Evolutionary conservation across 1,139 yeast genomes (phyloP), one percentile per base, ranked within the genome.

Genomic region (Sugiyamaella neomexicana): DNA sequence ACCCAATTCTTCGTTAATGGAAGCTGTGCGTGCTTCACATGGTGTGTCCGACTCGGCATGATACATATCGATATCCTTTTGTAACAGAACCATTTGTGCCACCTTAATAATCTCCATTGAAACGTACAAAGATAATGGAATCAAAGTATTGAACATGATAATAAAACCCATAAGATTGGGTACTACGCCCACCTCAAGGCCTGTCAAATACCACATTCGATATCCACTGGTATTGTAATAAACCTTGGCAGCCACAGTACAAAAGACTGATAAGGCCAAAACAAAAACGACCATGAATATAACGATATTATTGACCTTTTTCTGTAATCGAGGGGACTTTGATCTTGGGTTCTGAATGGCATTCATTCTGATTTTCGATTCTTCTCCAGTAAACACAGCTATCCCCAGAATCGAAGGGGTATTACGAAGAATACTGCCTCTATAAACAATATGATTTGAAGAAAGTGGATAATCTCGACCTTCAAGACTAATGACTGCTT

Each of bases 21-120:
- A 89, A 0, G 98, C 96, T 0, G 99, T 91, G 65, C 91, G 85
- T 0, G 97, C 96, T 65, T 88, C 96, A 45, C 96, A 95, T 0
- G 97, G 97, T 0, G 97, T 93, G 65, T 93, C 82, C 3, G 90
- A 79, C 42, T 82, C 86, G 16, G 75, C 79, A 68, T 93, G 90
- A 66, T 93, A 95, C 97, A 95, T 89, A 69, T 95, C 99, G 51
- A 93, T 80, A 71, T 95, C 99, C 79, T 82, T 83, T 67, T 89
- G 96, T 64, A 95, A 74, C 58, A 91, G 75, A 44, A 85, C 71
- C 69, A 90, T 79, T 68, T 95, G 99, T 73, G 86, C 81, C 2
- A 88, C 86, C 68, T 93, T 93, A 65, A 93, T 90, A 58, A 93
- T 86, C 67, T 95, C 99, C 91, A 93, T 88, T 0, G 98, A 90